phyloP scores from a whole-genome alignment of 2,329 filamentous ascomycete genomes.

The Tolypocladium sp. region DNA sequence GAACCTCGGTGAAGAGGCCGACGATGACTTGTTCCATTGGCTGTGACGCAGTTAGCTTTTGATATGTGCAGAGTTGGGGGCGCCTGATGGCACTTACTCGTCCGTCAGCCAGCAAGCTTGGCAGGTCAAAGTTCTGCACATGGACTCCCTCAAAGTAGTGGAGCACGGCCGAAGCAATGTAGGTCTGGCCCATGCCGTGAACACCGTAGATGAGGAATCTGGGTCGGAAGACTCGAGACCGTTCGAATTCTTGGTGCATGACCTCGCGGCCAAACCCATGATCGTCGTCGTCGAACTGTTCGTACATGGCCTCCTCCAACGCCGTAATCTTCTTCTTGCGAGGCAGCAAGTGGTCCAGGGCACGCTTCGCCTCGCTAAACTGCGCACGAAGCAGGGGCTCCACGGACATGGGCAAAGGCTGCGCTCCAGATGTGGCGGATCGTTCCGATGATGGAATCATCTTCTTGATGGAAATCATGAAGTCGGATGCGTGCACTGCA shows the following conservation, averaged over 20 bases:
- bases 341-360: slow-evolving; percentile 70
- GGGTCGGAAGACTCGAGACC: slow-evolving; percentile 78
- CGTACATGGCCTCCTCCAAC: slow-evolving; percentile 86
- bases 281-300: slow-evolving; percentile 74
- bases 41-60: slow-evolving; percentile 22
- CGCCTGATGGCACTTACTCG: slow-evolving; percentile 42
- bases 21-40: slow-evolving; percentile 83
- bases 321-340: slow-evolving; percentile 81
- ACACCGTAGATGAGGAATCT: slow-evolving; percentile 74
- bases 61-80: neutral
- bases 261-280: slow-evolving; percentile 79
- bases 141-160: slow-evolving; percentile 91
- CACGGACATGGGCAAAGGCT: slow-evolving; percentile 68
- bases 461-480: slow-evolving; percentile 94
- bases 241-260: slow-evolving; percentile 69
- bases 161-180: slow-evolving; percentile 75
- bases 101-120: slow-evolving; percentile 77
- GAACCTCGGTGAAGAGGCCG: slow-evolving; percentile 83
- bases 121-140: slow-evolving; percentile 88
- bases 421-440: slow-evolving; percentile 75
- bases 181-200: slow-evolving; percentile 87
- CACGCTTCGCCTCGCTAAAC: slow-evolving; percentile 56
- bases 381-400: slow-evolving; percentile 73
- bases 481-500: slow-evolving; percentile 82
- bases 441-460: slow-evolving; percentile 92